Percentiles rank a stretch among this genome's conserved stretches.
These are phyloP conservation scores for Tricholomella constricta DNA, from an alignment of 768 basidiomycete genomes.

Conservation along the genomic window DNA sequence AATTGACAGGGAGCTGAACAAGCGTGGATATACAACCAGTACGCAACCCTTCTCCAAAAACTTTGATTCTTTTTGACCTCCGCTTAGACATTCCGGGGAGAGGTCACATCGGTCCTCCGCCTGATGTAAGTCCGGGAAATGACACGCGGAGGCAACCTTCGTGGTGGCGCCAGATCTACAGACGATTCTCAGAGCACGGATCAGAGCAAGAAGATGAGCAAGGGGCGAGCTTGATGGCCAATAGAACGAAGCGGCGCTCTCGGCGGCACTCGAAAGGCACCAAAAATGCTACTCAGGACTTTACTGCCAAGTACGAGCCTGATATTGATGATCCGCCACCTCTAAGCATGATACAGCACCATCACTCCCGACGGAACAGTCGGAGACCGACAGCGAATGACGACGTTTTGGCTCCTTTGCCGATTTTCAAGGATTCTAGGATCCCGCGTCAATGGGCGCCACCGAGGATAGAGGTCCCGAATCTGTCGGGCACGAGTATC, in stretches of 20 bases:
- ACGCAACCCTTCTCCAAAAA: conserved; percentile 10
- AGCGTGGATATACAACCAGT: conserved; percentile 46
- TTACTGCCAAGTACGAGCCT: conserved; percentile 26
- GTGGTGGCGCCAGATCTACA: conserved; percentile 61
- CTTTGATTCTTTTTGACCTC: neutral
- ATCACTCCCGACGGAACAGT: conserved; percentile 16
- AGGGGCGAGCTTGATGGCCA: conserved; percentile 9
- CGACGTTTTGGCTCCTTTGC: conserved; percentile 18
- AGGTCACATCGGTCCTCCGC: conserved; percentile 1
- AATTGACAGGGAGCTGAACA: conserved; percentile 54
- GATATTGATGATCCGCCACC: conserved; percentile 44
- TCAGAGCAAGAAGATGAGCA: conserved; percentile 28
- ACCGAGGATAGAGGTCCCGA: neutral
- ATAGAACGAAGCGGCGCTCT: conserved; percentile 12
- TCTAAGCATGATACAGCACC: conserved; percentile 23
- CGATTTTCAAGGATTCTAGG: conserved; percentile 16
- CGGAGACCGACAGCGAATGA: neutral
- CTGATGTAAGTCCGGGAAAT: conserved; percentile 15
- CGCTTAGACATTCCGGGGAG: conserved; percentile 2
- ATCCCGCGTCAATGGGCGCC: neutral
- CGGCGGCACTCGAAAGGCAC: conserved; percentile 4
- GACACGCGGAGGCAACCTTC: conserved; percentile 39
- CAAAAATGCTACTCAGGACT: conserved; percentile 9
- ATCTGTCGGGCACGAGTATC: neutral
- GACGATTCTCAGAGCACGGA: conserved; percentile 48